Evolutionary conservation across 495 filamentous ascomycete species (phyloP).

Genomic region (Aspergillus cristatus): DNA sequence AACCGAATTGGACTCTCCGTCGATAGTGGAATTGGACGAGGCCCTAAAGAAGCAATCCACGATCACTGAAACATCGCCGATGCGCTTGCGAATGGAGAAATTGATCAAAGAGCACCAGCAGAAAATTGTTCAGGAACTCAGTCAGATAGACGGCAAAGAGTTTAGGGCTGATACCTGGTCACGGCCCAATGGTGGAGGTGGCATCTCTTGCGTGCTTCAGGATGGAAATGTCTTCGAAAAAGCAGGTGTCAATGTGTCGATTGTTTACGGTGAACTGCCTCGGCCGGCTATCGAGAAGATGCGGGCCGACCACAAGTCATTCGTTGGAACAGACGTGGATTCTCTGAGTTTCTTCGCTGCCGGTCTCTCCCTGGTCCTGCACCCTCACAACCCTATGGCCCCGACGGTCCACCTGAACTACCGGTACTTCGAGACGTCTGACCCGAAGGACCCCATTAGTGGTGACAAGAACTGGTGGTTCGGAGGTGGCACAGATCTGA

Average conservation of each 20-base stretch:
- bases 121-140: slow-evolving; percentile 71
- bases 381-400: slow-evolving; percentile 91
- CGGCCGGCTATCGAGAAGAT: slow-evolving; percentile 84
- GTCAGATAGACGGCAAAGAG: slow-evolving; percentile 68
- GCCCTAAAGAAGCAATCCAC: slow-evolving; percentile 32
- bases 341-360: slow-evolving; percentile 90
- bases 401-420: slow-evolving; percentile 98
- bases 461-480: slow-evolving; percentile 90
- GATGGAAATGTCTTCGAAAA: slow-evolving; percentile 98
- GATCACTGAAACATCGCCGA: slow-evolving; percentile 61
- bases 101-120: slow-evolving; percentile 89
- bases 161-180: slow-evolving; percentile 84
- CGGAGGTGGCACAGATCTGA: slow-evolving; percentile 89
- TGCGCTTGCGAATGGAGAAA: slow-evolving; percentile 95
- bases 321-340: slow-evolving; percentile 63
- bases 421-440: slow-evolving; percentile 90
- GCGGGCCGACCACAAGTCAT: slow-evolving; percentile 88
- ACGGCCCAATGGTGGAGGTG: slow-evolving; percentile 75
- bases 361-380: slow-evolving; percentile 83
- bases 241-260: slow-evolving; percentile 87
- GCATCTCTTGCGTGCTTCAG: slow-evolving; percentile 87
- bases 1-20: slow-evolving; percentile 44
- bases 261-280: slow-evolving; percentile 89
- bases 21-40: slow-evolving; percentile 45
- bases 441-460: slow-evolving; percentile 50